phyloP scores from a whole-genome alignment of 495 filamentous ascomycete species.

The Zalerion maritima region DNA sequence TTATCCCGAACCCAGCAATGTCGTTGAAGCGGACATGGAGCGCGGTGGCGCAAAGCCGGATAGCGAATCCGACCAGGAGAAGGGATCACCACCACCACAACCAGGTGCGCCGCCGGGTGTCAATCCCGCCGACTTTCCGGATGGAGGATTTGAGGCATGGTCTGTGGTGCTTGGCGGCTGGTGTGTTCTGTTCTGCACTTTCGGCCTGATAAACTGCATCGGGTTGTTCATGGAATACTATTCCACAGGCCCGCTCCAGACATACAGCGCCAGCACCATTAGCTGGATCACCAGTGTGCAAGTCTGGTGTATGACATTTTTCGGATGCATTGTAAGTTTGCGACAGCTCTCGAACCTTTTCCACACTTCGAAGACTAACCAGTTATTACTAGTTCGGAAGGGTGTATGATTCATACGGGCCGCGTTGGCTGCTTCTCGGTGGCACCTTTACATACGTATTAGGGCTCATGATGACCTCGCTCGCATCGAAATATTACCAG shows the following conservation, averaged over 20 bases:
- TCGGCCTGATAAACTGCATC: slow-evolving; percentile 52
- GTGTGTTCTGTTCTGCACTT: slow-evolving; percentile 47
- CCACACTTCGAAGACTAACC: slow-evolving; percentile 15
- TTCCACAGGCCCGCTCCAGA: slow-evolving; percentile 25
- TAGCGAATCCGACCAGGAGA: neutral
- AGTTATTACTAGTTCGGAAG: slow-evolving; percentile 32
- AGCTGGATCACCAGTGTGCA: slow-evolving; percentile 44
- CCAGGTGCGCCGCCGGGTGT: slow-evolving; percentile 14
- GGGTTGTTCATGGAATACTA: slow-evolving; percentile 50
- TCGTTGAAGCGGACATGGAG: slow-evolving; percentile 15
- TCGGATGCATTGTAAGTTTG: slow-evolving; percentile 34
- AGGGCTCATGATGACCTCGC: slow-evolving; percentile 59
- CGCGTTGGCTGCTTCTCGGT: slow-evolving; percentile 40
- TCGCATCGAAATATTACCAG: slow-evolving; percentile 49
- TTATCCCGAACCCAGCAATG: slow-evolving; percentile 18
- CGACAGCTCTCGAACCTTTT: slow-evolving; percentile 14
- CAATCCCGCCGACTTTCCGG: slow-evolving; percentile 37
- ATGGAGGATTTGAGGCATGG: slow-evolving; percentile 57
- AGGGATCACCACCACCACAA: neutral
- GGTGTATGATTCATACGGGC: slow-evolving; percentile 55
- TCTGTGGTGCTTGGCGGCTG: slow-evolving; percentile 48
- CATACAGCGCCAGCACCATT: slow-evolving; percentile 34
- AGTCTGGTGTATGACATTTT: slow-evolving; percentile 21
- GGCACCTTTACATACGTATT: slow-evolving; percentile 51
- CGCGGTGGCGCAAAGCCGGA: neutral